phyloP scores from a whole-genome alignment of 495 filamentous ascomycete species.

The Penicillium robsamsonii region DNA sequence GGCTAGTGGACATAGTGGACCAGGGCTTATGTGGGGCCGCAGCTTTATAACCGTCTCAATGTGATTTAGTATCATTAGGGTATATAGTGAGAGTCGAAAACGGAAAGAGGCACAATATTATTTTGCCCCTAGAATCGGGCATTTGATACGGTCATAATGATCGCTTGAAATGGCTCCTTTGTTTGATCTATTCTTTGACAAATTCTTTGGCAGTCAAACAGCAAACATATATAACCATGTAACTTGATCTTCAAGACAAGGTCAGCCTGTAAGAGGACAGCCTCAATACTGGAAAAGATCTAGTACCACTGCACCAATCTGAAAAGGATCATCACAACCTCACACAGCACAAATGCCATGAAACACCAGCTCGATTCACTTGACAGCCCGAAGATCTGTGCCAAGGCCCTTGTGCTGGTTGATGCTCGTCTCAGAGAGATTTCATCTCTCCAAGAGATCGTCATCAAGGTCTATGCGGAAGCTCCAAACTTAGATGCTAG shows the following conservation, averaged over 20 bases:
- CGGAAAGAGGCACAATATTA: too few relatives aligned
- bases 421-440: constrained; percentile 9
- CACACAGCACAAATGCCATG: constrained; percentile 2
- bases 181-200: too few relatives aligned
- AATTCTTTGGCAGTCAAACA: too few relatives aligned
- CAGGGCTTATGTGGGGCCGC: too few relatives aligned
- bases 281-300: constrained; percentile 12
- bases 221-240: too few relatives aligned
- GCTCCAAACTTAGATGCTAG: constrained; percentile 6
- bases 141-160: too few relatives aligned
- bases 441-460: constrained; percentile 10
- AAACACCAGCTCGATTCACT: constrained; percentile 1
- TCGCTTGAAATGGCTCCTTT: too few relatives aligned
- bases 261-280: constrained; percentile 11
- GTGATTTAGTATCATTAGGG: too few relatives aligned
- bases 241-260: constrained; percentile 9
- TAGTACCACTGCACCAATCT: constrained; percentile 10
- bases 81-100: too few relatives aligned
- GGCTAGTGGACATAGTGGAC: too few relatives aligned
- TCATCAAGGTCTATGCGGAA: constrained; percentile 12
- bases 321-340: constrained; percentile 2
- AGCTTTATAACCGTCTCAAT: too few relatives aligned
- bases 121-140: too few relatives aligned
- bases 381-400: constrained; percentile 10
- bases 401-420: constrained; percentile 9